Evolutionary conservation across 2,329 filamentous ascomycete genomes (phyloP), one percentile per base, ranked within the genome.

Genomic region (Mycosphaerella arachidis): DNA sequence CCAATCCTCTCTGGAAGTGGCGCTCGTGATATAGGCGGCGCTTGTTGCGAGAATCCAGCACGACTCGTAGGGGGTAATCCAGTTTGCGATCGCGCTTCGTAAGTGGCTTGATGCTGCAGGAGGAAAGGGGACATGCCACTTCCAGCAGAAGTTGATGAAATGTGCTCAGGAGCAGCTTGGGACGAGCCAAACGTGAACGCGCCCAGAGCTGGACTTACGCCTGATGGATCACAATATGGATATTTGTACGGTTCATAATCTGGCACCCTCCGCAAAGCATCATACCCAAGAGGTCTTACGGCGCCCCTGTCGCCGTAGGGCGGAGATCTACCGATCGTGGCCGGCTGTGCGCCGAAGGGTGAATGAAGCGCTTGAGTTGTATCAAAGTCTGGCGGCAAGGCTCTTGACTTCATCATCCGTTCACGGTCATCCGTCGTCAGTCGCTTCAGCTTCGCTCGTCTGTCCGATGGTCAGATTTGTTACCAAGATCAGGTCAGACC

Each of bases 201-300:
- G 9, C 86, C 84, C 73, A 90, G 88, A 0, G 84, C 84, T 29
- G 87, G 86, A 63, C 83, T 89, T 29, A 91, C 79, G 10, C 84
- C 85, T 0, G 85, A 84, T 0, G 87, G 82, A 10, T 64, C 70
- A 13, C 63, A 57, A 59, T 88, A 89, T 66, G 87, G 79, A 12
- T 53, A 85, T 20, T 84, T 82, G 20, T 86, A 84, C 67, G 88
- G 86, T 24, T 86, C 83, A n/a, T 86, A 84, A 10, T 82, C 81
- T 7, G 87, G 84, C 30, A 81, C 76, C 66, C 87, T 82, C 61
- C 87, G 80, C 63, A 89, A 82, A 0, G 82, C 83, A 67, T 91
- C 88, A 27, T 90, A 81, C 75, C 89, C 85, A 63, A 91, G 71
- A 1, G 88, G 86, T 33, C 87, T 81, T 76, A 87, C 84, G 75